Evolutionary conservation across 169 alveolate species (phyloP), one percentile per base, ranked within the genome.

Genomic region (Eimeria sp.): DNA sequence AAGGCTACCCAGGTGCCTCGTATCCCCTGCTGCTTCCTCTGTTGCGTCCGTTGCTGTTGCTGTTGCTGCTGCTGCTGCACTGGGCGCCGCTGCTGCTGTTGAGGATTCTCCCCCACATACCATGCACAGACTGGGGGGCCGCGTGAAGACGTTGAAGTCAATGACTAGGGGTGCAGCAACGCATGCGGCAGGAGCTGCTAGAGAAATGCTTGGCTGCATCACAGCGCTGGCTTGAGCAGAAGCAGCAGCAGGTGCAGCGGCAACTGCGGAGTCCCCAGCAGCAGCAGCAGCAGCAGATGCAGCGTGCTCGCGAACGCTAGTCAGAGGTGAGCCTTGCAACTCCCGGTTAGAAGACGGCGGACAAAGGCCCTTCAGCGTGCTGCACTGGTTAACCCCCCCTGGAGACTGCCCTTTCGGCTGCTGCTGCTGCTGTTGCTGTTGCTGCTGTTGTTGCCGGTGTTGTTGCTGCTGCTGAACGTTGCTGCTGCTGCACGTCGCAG

Each of bases 101-200:
- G 68, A 62, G 85, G 9, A 13, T 6, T 68, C 85, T 8, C 56
- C 85, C 43, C n/a, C 56, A 13, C 25, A 66, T 20, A 43, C 16
- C 71, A 68, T 2, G 6, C 49, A 52, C 13, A 88, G 33, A 49
- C 72, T 30, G 10, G 95, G 85, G 27, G 68, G 85, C 72, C 30
- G 40, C 68, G 82, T 64, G 49, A 33, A 23, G 43, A 68, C n/a
- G 23, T 27, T n/a, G 68, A 64, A 43, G 64, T 88, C 85, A 27
- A 88, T 40, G 85, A 88, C 33, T 25, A 88, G 77, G 10, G 95
- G 85, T 13, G 49, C 66, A 66, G 95, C 82, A 52, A 66, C 71
- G 23, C 23, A 11, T 25, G 13, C 64, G 23, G 85, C 46, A 54
- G 90, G 74, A 37, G 68, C 74, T 54, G 30, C 68, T 16, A 33